Conservation (phyloP, 108 stramenopile genomes). For the Chaetoceros tenuissimus region DNA sequence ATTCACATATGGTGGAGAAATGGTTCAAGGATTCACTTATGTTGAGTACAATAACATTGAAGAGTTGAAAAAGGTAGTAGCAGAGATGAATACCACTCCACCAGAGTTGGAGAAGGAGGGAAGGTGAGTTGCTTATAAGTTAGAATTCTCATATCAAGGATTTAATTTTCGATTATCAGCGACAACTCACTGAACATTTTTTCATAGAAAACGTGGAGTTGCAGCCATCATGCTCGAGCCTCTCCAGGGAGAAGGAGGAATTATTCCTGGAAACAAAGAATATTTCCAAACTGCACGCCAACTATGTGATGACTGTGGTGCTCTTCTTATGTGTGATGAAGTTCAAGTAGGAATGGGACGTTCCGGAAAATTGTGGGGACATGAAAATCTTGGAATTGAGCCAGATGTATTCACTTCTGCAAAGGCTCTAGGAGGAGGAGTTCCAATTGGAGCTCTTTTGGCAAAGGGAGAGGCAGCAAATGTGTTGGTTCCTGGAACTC, state of each 20-base stretch:
- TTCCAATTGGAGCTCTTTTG: constrained; percentile 98
- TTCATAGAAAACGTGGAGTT: constrained; percentile 44
- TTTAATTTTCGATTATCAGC: background rate
- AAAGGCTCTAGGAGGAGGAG: constrained; percentile 96
- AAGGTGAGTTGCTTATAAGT: constrained; percentile 2
- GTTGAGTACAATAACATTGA: constrained; percentile 86
- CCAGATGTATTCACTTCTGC: constrained; percentile 96
- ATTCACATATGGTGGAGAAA: constrained; percentile 76
- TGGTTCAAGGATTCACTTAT: constrained; percentile 86
- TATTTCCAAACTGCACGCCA: constrained; percentile 76
- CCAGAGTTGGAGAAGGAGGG: constrained; percentile 45
- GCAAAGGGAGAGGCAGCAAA: constrained; percentile 73
- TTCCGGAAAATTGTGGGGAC: constrained; percentile 91
- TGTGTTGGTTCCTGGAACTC: constrained; percentile 94
- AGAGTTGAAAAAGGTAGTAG: constrained; percentile 60
- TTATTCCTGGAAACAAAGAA: constrained; percentile 71
- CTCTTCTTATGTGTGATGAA: constrained; percentile 92
- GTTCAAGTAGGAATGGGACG: constrained; percentile 98
- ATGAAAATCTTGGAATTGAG: constrained; percentile 80
- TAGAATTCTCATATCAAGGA: too few species aligned
- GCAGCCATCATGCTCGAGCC: constrained; percentile 95
- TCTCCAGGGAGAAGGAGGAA: constrained; percentile 96
- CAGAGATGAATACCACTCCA: constrained; percentile 54
- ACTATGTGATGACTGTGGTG: constrained; percentile 79
- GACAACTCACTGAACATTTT: too few species aligned